A percentile compares a stretch with the other conserved stretches of the same genome.
These are phyloP conservation scores for Trichophyton equinum DNA, from an alignment of 2,329 filamentous ascomycete genomes.

Conservation along the genomic window DNA sequence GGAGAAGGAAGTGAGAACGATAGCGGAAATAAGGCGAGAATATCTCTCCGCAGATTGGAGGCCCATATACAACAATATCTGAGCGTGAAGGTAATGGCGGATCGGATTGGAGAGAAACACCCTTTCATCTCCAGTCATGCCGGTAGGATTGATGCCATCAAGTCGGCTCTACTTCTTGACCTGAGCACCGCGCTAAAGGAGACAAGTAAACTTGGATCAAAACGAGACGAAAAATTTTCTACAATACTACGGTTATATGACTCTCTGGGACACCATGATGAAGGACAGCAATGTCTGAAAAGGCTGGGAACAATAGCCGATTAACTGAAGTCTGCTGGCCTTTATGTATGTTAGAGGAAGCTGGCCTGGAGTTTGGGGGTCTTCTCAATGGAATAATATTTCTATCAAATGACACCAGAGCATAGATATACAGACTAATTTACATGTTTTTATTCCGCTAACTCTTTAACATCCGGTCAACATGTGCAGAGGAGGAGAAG, in stretches of 20 bases:
- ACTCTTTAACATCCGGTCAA: conserved; percentile 31
- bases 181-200: conserved; percentile 51
- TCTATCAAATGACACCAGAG: conserved; percentile 30
- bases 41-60: conserved; percentile 38
- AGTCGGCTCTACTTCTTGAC: conserved; percentile 52
- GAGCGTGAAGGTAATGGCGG: conserved; percentile 41
- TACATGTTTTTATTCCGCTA: conserved; percentile 5
- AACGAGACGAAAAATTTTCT: conserved; percentile 34
- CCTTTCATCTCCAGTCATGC: conserved; percentile 51
- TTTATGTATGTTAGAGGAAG: conserved; percentile 25
- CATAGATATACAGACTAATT: conserved; percentile 17
- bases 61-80: conserved; percentile 47
- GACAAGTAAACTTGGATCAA: conserved; percentile 24
- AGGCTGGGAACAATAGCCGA: conserved; percentile 23
- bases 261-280: conserved; percentile 47
- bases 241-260: conserved; percentile 49
- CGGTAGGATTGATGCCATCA: conserved; percentile 43
- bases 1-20: conserved; percentile 19
- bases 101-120: conserved; percentile 43
- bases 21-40: conserved; percentile 21
- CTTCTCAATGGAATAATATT: conserved; percentile 12
- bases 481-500: conserved; percentile 43
- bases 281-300: conserved; percentile 47
- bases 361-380: conserved; percentile 29
- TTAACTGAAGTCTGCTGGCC: not conserved